Base-by-base conservation (phyloP, 331 rosid species). In the Quercus lobata region DNA sequence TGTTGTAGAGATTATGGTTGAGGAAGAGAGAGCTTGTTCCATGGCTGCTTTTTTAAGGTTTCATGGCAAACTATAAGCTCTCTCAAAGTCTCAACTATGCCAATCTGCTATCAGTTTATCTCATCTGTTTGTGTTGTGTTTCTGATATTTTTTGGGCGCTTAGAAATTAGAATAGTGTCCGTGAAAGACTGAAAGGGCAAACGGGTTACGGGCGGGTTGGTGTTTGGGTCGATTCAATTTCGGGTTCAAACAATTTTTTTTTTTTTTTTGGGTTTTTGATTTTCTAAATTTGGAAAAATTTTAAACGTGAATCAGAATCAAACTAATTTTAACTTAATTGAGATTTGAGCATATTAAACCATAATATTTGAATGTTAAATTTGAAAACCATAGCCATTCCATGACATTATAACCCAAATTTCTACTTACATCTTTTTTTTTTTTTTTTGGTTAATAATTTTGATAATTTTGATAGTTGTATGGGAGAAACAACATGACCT, bases 1-100 rank as follows among this genome's bases (percentile, higher is more conserved):
- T 34, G 77, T 76, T 74, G 79, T 68, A 76, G 25, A 53, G 37
- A 84, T 61, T 16, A 77, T 44, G 25, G 84, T 14, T 7, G 91
- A 61, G 76, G 83, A 6, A 4, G 81, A 81, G 35, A 89, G 80
- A 65, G 79, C 74, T 78, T 80, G 73, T 79, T 84, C 91, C 97
- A 92, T 94, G 78, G 75, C 80, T 73, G 78, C 53, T 61, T 77
- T 56, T 11, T 6, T 46, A 57, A n/a, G 76, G 30, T 75, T 81
- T 76, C 25, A 24, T 57, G 52, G n/a, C 34, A 75, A 68, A 52
- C 74, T n/a, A 37, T 41, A 21, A 34, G 56, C 57, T 21, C 61
- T 19, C 49, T 32, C 1, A 32, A 0, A 34, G 12, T 7, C 62
- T 19, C 49, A 44, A 44, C 14, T 9, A 44, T 32, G 0, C 2